Percentiles rank a stretch among this genome's conserved stretches.
These are phyloP conservation scores for Coniochaeta prunicola DNA, from an alignment of 2,329 filamentous ascomycete genomes.

Conservation along the genomic window DNA sequence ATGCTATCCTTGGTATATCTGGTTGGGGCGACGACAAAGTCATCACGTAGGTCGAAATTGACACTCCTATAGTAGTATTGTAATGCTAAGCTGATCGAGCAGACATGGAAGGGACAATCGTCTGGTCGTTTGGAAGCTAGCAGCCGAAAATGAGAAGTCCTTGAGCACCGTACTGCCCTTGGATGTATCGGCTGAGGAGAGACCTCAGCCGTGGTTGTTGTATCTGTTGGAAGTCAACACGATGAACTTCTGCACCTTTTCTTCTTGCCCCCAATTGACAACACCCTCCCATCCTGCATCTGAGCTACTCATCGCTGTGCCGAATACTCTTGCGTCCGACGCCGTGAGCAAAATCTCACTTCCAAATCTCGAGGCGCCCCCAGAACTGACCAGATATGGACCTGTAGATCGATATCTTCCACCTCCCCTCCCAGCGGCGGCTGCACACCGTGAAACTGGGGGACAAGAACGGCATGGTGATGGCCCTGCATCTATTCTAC, in stretches of 20 bases:
- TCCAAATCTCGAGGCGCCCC: background rate
- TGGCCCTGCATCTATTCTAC: constrained; percentile 65
- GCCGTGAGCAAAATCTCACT: constrained; percentile 39
- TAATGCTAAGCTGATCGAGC: background rate
- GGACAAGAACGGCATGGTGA: constrained; percentile 70
- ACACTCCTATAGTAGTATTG: background rate
- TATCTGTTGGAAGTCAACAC: constrained; percentile 82
- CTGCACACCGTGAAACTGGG: constrained; percentile 47
- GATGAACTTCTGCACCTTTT: constrained; percentile 89
- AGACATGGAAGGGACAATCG: constrained; percentile 90
- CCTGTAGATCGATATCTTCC: constrained; percentile 68
- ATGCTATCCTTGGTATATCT: constrained; percentile 66
- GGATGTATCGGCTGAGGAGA: constrained; percentile 43
- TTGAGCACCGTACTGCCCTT: constrained; percentile 67
- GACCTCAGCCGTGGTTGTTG: constrained; percentile 73
- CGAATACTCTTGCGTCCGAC: constrained; percentile 68
- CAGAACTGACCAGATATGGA: constrained; percentile 1
- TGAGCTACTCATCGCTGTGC: constrained; percentile 66
- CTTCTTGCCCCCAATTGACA: constrained; percentile 38
- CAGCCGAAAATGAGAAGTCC: constrained; percentile 48
- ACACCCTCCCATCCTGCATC: constrained; percentile 9
- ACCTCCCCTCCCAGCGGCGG: constrained; percentile 68
- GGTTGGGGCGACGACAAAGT: constrained; percentile 67
- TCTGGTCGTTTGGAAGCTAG: constrained; percentile 76
- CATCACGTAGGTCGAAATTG: constrained; percentile 60